Percentiles rank a stretch among this genome's conserved stretches.
These are phyloP conservation scores for Coleophoma cylindrospora DNA, from an alignment of 2,329 filamentous ascomycete genomes.

Conservation along the genomic window DNA sequence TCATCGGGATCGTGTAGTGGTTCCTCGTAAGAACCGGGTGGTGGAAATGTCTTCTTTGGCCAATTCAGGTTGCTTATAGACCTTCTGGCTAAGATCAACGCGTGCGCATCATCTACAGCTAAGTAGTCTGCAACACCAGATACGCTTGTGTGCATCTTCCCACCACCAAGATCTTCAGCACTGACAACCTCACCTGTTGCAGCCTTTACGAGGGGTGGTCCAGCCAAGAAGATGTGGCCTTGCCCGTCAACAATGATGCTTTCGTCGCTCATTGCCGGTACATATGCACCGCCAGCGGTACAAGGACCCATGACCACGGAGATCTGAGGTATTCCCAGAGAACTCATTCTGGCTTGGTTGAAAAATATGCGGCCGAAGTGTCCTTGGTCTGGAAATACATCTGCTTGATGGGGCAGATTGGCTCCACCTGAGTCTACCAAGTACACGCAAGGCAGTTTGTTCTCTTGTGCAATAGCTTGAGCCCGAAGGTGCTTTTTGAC, in stretches of 20 bases:
- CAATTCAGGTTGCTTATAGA: constrained; percentile 89
- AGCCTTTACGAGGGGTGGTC: constrained; percentile 90
- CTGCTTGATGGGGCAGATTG: constrained; percentile 89
- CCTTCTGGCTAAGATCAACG: constrained; percentile 76
- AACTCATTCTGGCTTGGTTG: constrained; percentile 93
- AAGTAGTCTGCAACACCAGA: constrained; percentile 95
- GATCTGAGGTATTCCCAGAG: constrained; percentile 84
- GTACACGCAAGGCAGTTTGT: constrained; percentile 81
- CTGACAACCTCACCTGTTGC: constrained; percentile 90
- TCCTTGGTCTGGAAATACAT: constrained; percentile 91
- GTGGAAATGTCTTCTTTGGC: constrained; percentile 45
- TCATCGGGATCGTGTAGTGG: constrained; percentile 77
- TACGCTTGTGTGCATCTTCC: constrained; percentile 81
- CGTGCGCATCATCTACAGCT: constrained; percentile 90
- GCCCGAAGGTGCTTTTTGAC: constrained; percentile 96
- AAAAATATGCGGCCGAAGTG: constrained; percentile 97
- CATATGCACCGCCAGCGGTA: constrained; percentile 92
- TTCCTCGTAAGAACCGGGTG: constrained; percentile 55
- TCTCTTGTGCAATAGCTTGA: constrained; percentile 86
- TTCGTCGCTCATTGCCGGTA: constrained; percentile 96
- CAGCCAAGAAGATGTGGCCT: constrained; percentile 96
- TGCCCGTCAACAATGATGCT: constrained; percentile 94
- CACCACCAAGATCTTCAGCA: constrained; percentile 86
- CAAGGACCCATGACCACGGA: constrained; percentile 96
- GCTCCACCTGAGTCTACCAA: constrained; percentile 94